Percentiles rank a stretch among this genome's conserved stretches.
Conservation (phyloP, 179 eudicot species). For the Beta macrorhiza region DNA sequence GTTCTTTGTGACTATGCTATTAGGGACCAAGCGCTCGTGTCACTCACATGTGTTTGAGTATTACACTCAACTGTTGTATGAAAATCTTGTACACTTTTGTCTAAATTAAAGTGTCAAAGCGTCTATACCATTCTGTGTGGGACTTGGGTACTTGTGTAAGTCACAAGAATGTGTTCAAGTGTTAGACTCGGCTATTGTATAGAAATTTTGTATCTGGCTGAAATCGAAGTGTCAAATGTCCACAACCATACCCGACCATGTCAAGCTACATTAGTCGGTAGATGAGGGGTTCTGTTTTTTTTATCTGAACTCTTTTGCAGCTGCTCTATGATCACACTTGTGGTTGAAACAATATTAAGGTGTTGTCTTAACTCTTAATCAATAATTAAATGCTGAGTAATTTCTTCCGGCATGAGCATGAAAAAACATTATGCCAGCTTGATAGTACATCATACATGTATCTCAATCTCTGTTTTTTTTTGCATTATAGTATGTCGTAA, state of each 20-base stretch:
- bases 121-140: too few species aligned
- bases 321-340: not conserved
- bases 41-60: not conserved
- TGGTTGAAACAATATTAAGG: not conserved
- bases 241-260: too few species aligned
- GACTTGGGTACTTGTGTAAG: too few species aligned
- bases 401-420: not conserved
- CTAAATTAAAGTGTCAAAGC: not conserved
- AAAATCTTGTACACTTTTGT: not conserved
- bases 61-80: not conserved
- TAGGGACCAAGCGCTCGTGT: not conserved
- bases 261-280: too few species aligned
- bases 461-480: not conserved
- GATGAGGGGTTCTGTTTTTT: too few species aligned
- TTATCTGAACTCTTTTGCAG: too few species aligned
- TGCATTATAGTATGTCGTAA: not conserved
- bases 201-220: too few species aligned
- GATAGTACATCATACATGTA: not conserved
- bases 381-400: not conserved
- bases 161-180: too few species aligned
- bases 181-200: too few species aligned
- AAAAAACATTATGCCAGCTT: not conserved
- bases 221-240: too few species aligned
- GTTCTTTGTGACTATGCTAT: not conserved
- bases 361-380: not conserved